Evolutionary conservation across 306 rosid genomes (phyloP).

Genomic region (Glycyrrhiza uralensis): DNA sequence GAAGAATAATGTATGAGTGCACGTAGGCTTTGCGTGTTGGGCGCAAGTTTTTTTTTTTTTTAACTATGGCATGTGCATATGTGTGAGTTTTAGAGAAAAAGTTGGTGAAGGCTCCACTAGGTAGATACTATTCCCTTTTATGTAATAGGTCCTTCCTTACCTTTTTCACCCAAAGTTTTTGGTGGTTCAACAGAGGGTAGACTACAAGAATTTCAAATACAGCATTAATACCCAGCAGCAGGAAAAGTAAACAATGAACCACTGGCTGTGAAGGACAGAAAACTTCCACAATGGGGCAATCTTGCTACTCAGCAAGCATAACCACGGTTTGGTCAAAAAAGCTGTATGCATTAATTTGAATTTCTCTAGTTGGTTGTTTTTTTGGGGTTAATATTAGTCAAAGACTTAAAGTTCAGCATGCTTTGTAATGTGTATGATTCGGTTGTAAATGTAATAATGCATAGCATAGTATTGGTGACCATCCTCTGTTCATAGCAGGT

Average conservation of each 20-base stretch:
- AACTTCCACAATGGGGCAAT: slow-evolving; percentile 18
- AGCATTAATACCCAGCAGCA: slow-evolving; percentile 4
- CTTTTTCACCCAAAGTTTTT: slow-evolving; percentile 40
- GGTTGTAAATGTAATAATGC: too few species aligned
- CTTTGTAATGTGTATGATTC: background rate
- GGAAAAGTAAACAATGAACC: slow-evolving; percentile 12
- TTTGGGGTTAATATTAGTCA: background rate
- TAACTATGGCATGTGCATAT: slow-evolving; percentile 46
- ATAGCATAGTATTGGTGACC: background rate
- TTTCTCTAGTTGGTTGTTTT: background rate
- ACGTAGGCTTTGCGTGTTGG: slow-evolving; percentile 86
- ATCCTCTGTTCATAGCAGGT: background rate
- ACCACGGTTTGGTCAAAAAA: background rate
- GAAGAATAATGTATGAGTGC: slow-evolving; percentile 65
- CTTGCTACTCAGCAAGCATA: too few species aligned
- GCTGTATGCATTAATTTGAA: background rate
- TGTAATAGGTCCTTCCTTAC: slow-evolving; percentile 35
- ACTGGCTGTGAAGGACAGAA: slow-evolving; percentile 11
- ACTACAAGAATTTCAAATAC: slow-evolving; percentile 36
- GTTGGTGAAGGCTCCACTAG: slow-evolving; percentile 33
- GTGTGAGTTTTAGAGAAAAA: slow-evolving; percentile 27
- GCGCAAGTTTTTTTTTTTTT: slow-evolving; percentile 54
- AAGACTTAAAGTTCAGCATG: background rate
- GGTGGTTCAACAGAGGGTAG: slow-evolving; percentile 33
- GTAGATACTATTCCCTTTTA: slow-evolving; percentile 59